Conservation (phyloP, 2,329 filamentous ascomycete species). For the Penicillium vulpinum region DNA sequence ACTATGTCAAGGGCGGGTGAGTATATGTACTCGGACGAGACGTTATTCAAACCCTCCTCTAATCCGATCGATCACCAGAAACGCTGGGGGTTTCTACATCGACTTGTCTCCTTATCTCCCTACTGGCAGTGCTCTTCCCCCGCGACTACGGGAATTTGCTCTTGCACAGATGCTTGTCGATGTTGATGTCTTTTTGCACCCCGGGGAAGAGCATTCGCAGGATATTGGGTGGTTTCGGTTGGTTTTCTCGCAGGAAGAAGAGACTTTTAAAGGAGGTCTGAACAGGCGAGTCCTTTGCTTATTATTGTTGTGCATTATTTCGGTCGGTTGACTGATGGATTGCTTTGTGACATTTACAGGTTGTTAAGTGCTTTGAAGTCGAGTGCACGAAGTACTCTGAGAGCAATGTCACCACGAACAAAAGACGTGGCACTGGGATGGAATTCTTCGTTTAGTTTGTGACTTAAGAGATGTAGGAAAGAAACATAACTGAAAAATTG, state of each 20-base stretch:
- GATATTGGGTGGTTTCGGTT: slow-evolving; percentile 56
- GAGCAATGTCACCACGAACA: too few species aligned
- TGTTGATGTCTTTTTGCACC: slow-evolving; percentile 53
- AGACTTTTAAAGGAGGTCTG: slow-evolving; percentile 39
- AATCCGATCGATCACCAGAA: slow-evolving; percentile 21
- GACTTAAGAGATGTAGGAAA: not conserved
- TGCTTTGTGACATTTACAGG: not conserved
- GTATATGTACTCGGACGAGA: not conserved
- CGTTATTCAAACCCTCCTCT: not conserved
- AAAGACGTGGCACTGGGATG: not conserved
- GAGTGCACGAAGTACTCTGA: not conserved
- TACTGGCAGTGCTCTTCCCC: slow-evolving; percentile 6
- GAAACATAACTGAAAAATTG: slow-evolving; percentile 6
- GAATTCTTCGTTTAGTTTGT: not conserved
- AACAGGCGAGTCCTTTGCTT: slow-evolving; percentile 25
- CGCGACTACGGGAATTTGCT: slow-evolving; percentile 44
- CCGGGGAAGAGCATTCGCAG: slow-evolving; percentile 47
- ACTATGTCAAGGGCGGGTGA: slow-evolving; percentile 37
- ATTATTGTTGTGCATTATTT: too few species aligned
- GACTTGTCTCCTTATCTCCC: slow-evolving; percentile 46
- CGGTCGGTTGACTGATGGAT: not conserved
- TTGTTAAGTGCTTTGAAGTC: slow-evolving; percentile 10
- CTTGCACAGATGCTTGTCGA: slow-evolving; percentile 49
- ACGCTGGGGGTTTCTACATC: slow-evolving; percentile 51
- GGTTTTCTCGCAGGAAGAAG: slow-evolving; percentile 48